phyloP scores from a whole-genome alignment of 768 basidiomycete species.

The Suillus sp. region DNA sequence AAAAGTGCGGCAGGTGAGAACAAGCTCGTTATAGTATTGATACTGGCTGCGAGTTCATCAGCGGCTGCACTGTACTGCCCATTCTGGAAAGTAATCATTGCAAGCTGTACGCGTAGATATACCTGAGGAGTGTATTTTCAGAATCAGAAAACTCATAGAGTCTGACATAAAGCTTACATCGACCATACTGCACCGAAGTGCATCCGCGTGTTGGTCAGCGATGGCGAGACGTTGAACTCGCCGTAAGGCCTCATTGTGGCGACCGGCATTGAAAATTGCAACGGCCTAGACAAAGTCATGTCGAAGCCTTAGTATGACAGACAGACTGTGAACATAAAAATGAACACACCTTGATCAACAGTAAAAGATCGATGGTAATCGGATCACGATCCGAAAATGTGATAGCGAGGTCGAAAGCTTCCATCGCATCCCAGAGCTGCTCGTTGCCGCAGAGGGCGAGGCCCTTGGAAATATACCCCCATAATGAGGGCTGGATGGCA shows the following conservation, averaged over 20 bases:
- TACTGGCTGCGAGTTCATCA: neutral
- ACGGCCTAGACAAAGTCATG: neutral
- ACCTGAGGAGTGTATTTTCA: neutral
- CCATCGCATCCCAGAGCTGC: constrained; percentile 1
- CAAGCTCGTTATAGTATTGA: neutral
- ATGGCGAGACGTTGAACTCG: neutral
- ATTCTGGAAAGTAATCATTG: neutral
- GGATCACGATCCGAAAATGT: neutral
- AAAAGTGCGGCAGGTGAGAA: neutral
- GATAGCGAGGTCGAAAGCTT: neutral
- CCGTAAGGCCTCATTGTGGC: neutral
- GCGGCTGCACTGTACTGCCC: neutral
- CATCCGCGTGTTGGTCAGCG: neutral
- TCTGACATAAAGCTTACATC: neutral
- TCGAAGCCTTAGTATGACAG: neutral
- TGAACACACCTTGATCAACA: neutral
- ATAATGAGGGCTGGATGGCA: neutral
- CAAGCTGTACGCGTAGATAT: neutral
- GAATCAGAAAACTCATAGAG: neutral
- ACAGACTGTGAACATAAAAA: neutral
- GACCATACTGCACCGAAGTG: neutral
- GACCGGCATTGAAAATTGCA: neutral
- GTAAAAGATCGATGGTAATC: neutral
- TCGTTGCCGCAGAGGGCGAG: neutral
- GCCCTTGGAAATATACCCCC: neutral